Conservation (phyloP, 768 basidiomycete species). For the Lactifluus pinguis region DNA sequence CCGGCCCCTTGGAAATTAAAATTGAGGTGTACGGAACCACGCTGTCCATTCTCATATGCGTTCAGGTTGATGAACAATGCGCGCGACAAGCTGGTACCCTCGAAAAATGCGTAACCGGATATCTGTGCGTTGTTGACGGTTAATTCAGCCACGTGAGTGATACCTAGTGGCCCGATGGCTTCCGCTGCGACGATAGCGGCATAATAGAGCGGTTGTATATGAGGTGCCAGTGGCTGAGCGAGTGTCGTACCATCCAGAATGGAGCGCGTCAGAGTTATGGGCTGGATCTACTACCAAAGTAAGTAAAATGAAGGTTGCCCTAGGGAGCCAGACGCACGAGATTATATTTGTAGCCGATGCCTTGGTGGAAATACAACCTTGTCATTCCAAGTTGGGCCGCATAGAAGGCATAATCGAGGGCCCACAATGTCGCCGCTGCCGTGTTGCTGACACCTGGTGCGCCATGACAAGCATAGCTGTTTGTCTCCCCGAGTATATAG, state of each 20-base stretch:
- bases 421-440: constrained; percentile 64
- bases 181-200: constrained; percentile 52
- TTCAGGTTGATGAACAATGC: constrained; percentile 52
- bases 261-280: constrained; percentile 46
- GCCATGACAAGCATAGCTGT: constrained; percentile 33
- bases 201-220: constrained; percentile 61
- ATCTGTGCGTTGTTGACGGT: constrained; percentile 37
- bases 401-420: constrained; percentile 54
- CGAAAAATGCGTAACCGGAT: constrained; percentile 57
- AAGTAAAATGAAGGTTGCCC: neutral
- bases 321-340: constrained; percentile 29
- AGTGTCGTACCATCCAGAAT: constrained; percentile 47
- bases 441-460: constrained; percentile 54
- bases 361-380: constrained; percentile 54
- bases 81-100: constrained; percentile 33
- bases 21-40: constrained; percentile 1
- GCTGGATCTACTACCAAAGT: constrained; percentile 47
- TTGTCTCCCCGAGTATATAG: constrained; percentile 44
- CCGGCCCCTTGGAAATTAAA: neutral
- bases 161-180: constrained; percentile 41
- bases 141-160: constrained; percentile 39
- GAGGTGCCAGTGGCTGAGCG: constrained; percentile 41
- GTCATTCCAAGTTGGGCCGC: constrained; percentile 48
- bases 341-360: constrained; percentile 65
- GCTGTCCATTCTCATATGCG: constrained; percentile 28